Evolutionary conservation across 768 basidiomycete genomes (phyloP).

Genomic region (Leucosporidium creatinivorum): DNA sequence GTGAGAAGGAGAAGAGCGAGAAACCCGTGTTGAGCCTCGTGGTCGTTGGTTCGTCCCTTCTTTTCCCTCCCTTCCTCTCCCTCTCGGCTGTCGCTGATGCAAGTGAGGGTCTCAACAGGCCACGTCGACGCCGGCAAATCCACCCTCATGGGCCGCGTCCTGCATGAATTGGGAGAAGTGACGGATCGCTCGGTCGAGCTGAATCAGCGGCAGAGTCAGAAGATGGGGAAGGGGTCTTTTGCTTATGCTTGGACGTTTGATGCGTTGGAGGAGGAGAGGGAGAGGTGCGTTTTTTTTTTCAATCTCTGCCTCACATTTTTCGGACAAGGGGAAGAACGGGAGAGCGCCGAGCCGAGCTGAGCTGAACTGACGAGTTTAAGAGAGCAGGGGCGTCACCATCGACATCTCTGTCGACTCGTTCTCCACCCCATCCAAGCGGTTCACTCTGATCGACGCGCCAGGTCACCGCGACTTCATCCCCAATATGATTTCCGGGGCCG

Average conservation of each 20-base stretch:
- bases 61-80: too few species aligned
- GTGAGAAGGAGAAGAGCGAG: slow-evolving; percentile 46
- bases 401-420: slow-evolving; percentile 66
- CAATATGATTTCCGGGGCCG: slow-evolving; percentile 98
- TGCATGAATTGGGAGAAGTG: slow-evolving; percentile 84
- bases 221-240: slow-evolving; percentile 88
- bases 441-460: slow-evolving; percentile 94
- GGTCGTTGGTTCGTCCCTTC: slow-evolving; percentile 64
- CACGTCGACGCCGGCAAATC: slow-evolving; percentile 99
- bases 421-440: slow-evolving; percentile 66
- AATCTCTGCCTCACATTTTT: neutral
- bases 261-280: slow-evolving; percentile 83
- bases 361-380: neutral
- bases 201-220: slow-evolving; percentile 82
- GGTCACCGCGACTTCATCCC: slow-evolving; percentile 97
- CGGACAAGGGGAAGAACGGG: neutral
- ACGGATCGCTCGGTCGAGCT: slow-evolving; percentile 74
- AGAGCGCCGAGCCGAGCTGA: neutral
- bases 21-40: slow-evolving; percentile 77
- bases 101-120: slow-evolving; percentile 58
- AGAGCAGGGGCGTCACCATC: slow-evolving; percentile 85
- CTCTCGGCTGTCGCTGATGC: too few species aligned
- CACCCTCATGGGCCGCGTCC: slow-evolving; percentile 85
- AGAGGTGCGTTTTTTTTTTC: slow-evolving; percentile 76
- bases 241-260: slow-evolving; percentile 98